Conservation (phyloP, 1,284 basidiomycete genomes). For the Caloboletus inedulis region DNA sequence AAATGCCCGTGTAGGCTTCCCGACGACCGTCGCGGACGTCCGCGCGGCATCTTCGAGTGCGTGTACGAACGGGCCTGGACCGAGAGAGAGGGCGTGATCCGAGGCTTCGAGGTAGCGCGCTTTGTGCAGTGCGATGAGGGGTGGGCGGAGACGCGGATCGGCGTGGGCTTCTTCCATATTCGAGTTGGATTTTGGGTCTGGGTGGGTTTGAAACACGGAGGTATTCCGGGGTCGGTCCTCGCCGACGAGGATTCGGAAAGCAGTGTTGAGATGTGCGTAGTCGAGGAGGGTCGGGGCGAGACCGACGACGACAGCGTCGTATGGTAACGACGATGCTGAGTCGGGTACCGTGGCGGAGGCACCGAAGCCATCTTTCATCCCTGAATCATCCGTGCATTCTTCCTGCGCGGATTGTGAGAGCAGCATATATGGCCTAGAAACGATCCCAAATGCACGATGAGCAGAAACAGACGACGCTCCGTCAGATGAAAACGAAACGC, state of each 20-base stretch:
- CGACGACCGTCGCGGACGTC: conserved; percentile 51
- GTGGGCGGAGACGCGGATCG: conserved; percentile 7
- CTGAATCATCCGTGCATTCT: conserved; percentile 39
- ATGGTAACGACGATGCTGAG: conserved; percentile 13
- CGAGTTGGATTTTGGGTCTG: not conserved
- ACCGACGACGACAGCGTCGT: conserved; percentile 68
- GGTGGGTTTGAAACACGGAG: not conserved
- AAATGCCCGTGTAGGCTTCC: conserved; percentile 61
- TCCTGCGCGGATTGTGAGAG: conserved; percentile 56
- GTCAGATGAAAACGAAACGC: not conserved
- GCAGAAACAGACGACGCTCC: not conserved
- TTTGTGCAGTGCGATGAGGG: conserved; percentile 57
- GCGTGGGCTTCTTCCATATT: not conserved
- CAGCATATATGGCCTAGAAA: conserved; percentile 56
- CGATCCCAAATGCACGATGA: not conserved
- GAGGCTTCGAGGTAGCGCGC: conserved; percentile 47
- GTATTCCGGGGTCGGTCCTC: conserved; percentile 11
- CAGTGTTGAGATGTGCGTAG: conserved; percentile 59
- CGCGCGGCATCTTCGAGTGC: conserved; percentile 59
- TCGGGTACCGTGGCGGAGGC: not conserved
- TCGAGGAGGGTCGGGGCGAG: conserved; percentile 53
- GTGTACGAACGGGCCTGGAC: conserved; percentile 66
- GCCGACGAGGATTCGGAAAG: conserved; percentile 59
- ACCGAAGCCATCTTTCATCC: not conserved
- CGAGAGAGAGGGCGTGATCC: conserved; percentile 55